Conservation (phyloP, 2,329 filamentous ascomycete genomes). For the Penicillium sp. region DNA sequence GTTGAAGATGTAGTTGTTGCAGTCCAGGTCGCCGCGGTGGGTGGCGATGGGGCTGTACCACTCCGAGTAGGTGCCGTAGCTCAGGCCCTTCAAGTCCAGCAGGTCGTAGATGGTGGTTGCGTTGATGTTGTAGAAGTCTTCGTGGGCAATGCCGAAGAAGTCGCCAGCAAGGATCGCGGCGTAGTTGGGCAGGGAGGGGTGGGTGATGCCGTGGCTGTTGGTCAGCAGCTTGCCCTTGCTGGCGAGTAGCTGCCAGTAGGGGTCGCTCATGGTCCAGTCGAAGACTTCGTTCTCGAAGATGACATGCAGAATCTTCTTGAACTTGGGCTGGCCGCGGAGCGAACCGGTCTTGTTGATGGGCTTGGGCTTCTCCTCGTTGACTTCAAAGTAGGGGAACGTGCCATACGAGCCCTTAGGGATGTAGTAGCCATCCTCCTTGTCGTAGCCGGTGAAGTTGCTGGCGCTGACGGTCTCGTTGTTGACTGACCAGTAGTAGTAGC, state of each 20-base stretch:
- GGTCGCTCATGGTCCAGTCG: constrained; percentile 13
- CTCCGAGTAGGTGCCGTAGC: constrained; percentile 16
- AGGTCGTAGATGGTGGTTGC: constrained; percentile 18
- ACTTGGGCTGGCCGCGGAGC: constrained; percentile 3
- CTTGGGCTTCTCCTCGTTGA: constrained; percentile 3
- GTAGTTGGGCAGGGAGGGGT: constrained; percentile 20
- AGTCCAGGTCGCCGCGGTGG: constrained; percentile 15
- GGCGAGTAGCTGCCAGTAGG: constrained; percentile 19
- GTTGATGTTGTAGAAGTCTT: constrained; percentile 20
- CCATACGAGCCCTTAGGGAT: background rate
- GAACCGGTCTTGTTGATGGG: background rate
- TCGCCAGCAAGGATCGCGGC: constrained; percentile 16
- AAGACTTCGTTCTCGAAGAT: constrained; percentile 18
- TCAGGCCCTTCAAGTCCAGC: constrained; percentile 9
- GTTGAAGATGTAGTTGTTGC: constrained; percentile 18
- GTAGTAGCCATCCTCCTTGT: constrained; percentile 2
- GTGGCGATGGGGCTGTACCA: constrained; percentile 18
- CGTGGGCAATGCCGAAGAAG: constrained; percentile 16
- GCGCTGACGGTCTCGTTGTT: constrained; percentile 13
- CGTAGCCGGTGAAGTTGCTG: constrained; percentile 11
- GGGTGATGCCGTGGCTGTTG: constrained; percentile 11
- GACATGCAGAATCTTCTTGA: constrained; percentile 17
- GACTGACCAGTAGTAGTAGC: constrained; percentile 12
- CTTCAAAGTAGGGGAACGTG: constrained; percentile 2
- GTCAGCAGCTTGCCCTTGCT: constrained; percentile 14